These are phyloP conservation scores for Wallacemonas sp. DNA, from an alignment of 208 protist genomes.

Conservation along the genomic window DNA sequence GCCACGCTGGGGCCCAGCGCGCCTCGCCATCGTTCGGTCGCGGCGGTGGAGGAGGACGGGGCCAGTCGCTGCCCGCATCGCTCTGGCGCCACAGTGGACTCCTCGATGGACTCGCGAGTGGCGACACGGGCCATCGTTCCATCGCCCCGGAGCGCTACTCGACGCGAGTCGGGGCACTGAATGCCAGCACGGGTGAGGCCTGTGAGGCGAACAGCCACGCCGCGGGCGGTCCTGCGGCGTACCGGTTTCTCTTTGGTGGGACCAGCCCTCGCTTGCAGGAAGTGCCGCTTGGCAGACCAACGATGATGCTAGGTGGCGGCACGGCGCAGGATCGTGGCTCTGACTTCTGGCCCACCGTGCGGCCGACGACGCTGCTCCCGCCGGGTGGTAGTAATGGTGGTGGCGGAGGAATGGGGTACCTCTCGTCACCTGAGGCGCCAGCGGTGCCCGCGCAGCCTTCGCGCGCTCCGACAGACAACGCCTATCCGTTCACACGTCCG, in stretches of 20 bases:
- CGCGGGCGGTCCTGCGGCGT: no score
- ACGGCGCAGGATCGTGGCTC: background rate
- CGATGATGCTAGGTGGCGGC: background rate
- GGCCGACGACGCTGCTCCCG: constrained; percentile 7
- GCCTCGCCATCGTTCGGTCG: background rate
- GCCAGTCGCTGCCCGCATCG: constrained; percentile 8
- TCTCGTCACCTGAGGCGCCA: no score
- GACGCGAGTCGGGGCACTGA: background rate
- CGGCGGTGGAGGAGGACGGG: background rate
- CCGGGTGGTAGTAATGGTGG: no score
- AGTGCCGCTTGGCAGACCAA: background rate
- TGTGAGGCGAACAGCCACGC: no score
- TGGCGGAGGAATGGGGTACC: no score
- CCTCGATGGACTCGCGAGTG: background rate
- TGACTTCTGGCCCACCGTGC: constrained; percentile 2
- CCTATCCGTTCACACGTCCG: no score
- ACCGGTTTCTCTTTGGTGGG: no score
- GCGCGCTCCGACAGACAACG: no score
- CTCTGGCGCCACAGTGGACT: background rate
- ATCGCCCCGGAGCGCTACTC: constrained; percentile 35
- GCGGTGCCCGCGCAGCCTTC: background rate
- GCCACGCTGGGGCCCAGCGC: background rate
- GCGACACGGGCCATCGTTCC: constrained; percentile 21
- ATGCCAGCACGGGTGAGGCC: no score
- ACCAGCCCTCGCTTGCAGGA: constrained; percentile 2